Percentiles rank a stretch among this genome's conserved stretches.
Conservation (phyloP, 2,329 filamentous ascomycete genomes). For the Teratosphaeria zuluensis region DNA sequence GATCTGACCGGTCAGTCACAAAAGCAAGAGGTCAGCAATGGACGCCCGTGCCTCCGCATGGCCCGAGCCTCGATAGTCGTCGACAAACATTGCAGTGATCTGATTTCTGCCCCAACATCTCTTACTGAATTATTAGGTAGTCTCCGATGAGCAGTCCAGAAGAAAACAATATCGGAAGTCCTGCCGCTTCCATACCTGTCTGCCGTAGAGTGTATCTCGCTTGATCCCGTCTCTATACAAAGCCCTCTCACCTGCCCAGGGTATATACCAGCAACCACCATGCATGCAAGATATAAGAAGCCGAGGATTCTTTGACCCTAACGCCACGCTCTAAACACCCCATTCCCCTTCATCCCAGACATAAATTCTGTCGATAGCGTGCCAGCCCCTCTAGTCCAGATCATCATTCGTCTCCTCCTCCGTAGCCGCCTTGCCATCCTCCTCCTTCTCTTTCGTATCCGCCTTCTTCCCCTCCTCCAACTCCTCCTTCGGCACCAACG, state of each 20-base stretch:
- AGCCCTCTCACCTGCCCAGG: too few relatives aligned
- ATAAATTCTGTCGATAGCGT: neutral
- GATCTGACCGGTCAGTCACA: too few relatives aligned
- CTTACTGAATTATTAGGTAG: too few relatives aligned
- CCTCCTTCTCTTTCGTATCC: neutral
- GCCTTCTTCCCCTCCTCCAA: conserved; percentile 23
- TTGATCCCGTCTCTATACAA: too few relatives aligned
- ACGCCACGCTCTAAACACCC: neutral
- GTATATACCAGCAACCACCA: too few relatives aligned
- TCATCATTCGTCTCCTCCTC: conserved; percentile 10
- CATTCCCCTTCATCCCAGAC: neutral
- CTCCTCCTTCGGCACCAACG: conserved; percentile 60
- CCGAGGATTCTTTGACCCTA: neutral
- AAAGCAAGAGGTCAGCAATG: too few relatives aligned
- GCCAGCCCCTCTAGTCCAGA: conserved; percentile 8
- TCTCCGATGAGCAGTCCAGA: too few relatives aligned
- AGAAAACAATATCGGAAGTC: neutral
- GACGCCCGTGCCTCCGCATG: too few relatives aligned
- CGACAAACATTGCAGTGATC: too few relatives aligned
- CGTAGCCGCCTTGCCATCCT: too few relatives aligned
- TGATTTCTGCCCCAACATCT: too few relatives aligned
- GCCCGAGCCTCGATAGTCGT: too few relatives aligned
- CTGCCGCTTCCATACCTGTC: neutral
- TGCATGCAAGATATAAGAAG: neutral
- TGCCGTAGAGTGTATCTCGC: neutral